These are phyloP conservation scores for Fusarium decemcellulare DNA, from an alignment of 2,329 filamentous ascomycete species.

Conservation along the genomic window DNA sequence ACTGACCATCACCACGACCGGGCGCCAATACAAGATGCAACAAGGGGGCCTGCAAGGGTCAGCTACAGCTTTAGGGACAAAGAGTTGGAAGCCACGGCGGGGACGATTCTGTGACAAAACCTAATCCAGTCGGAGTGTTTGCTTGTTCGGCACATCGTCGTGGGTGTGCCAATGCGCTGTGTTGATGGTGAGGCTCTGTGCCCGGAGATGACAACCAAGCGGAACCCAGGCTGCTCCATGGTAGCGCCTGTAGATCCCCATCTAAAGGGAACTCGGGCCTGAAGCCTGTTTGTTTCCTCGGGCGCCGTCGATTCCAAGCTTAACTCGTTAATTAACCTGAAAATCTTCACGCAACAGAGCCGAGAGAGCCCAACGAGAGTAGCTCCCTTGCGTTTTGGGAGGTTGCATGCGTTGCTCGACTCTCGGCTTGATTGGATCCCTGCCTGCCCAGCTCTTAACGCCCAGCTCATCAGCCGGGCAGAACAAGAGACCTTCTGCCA, in stretches of 20 bases:
- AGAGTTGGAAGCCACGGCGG: background rate
- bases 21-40: slow-evolving; percentile 25
- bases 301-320: background rate
- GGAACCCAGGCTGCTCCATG: slow-evolving; percentile 1
- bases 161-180: slow-evolving; percentile 9
- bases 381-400: slow-evolving; percentile 12
- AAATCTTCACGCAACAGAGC: background rate
- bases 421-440: slow-evolving; percentile 28
- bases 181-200: slow-evolving; percentile 28
- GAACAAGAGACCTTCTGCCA: slow-evolving; percentile 41
- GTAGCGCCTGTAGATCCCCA: slow-evolving; percentile 20
- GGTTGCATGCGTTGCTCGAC: slow-evolving; percentile 30
- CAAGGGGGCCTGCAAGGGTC: slow-evolving; percentile 12
- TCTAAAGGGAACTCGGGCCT: background rate
- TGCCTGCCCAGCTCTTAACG: slow-evolving; percentile 10
- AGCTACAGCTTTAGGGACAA: background rate
- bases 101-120: background rate
- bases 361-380: background rate
- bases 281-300: background rate
- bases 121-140: slow-evolving; percentile 5
- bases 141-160: slow-evolving; percentile 6
- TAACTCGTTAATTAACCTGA: background rate
- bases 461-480: slow-evolving; percentile 42
- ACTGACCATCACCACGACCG: slow-evolving; percentile 12
- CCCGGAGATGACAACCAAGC: slow-evolving; percentile 19